Percentiles rank a stretch among this genome's conserved stretches.
phyloP scores from a whole-genome alignment of 2,329 filamentous ascomycete species.

The Fusarium buxicola region DNA sequence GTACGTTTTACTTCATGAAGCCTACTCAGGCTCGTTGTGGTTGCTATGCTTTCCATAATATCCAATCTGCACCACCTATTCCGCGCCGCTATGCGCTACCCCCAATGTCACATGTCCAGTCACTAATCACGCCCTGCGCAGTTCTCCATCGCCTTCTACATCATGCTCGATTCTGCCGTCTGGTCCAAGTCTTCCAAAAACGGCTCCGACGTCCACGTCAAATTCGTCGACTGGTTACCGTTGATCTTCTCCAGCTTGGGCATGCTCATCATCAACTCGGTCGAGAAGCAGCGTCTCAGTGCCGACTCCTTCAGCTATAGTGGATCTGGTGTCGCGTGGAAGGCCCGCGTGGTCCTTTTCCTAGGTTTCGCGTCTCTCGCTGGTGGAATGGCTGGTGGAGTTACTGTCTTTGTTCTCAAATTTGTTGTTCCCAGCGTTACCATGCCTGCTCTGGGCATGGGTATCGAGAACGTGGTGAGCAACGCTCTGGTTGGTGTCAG shows the following conservation, averaged over 20 bases:
- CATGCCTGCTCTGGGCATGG: slow-evolving; percentile 73
- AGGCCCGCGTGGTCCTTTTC: slow-evolving; percentile 75
- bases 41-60: not conserved
- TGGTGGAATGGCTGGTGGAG: slow-evolving; percentile 75
- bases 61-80: not conserved
- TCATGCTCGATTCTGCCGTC: slow-evolving; percentile 74
- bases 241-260: slow-evolving; percentile 74
- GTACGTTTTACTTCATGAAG: slow-evolving; percentile 56
- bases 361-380: slow-evolving; percentile 74
- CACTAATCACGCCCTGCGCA: slow-evolving; percentile 31
- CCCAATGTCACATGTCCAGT: not conserved
- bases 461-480: slow-evolving; percentile 73
- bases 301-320: slow-evolving; percentile 72
- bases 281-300: slow-evolving; percentile 74
- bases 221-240: slow-evolving; percentile 77
- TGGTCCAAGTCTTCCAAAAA: slow-evolving; percentile 73
- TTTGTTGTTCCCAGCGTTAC: slow-evolving; percentile 67
- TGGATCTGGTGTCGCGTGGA: slow-evolving; percentile 73
- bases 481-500: slow-evolving; percentile 72
- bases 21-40: not conserved
- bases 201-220: slow-evolving; percentile 70
- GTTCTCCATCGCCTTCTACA: slow-evolving; percentile 77
- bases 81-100: not conserved
- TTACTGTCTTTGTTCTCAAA: slow-evolving; percentile 76
- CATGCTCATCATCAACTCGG: slow-evolving; percentile 78